Percentiles rank a stretch among this genome's conserved stretches.
Conservation (phyloP, 1,139 yeast genomes). For the Suhomyces kunorum region DNA sequence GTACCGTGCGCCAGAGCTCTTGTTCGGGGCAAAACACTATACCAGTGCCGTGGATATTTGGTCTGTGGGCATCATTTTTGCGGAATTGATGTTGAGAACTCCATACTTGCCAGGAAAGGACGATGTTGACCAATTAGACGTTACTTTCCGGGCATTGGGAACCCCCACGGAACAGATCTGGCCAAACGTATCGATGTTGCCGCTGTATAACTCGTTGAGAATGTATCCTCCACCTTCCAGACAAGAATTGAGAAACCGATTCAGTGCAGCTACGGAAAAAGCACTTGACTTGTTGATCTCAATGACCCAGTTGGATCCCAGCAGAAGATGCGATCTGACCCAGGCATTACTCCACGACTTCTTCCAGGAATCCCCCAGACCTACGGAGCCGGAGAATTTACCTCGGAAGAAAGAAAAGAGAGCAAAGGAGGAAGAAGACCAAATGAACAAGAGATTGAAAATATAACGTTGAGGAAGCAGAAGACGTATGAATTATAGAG, state of each 20-base stretch:
- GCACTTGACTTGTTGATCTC: slow-evolving; percentile 77
- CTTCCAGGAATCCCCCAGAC: slow-evolving; percentile 73
- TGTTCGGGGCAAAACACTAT: slow-evolving; percentile 87
- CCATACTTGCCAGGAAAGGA: slow-evolving; percentile 94
- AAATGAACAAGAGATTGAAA: slow-evolving; percentile 12
- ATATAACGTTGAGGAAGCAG: too few species aligned
- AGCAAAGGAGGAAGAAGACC: slow-evolving; percentile 21
- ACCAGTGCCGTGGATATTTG: slow-evolving; percentile 88
- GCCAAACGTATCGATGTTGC: slow-evolving; percentile 86
- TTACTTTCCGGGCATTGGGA: slow-evolving; percentile 91
- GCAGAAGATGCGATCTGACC: slow-evolving; percentile 65
- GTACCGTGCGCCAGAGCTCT: slow-evolving; percentile 93
- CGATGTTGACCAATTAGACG: slow-evolving; percentile 85
- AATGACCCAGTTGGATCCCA: slow-evolving; percentile 80
- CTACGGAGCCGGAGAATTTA: slow-evolving; percentile 69
- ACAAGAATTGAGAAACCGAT: slow-evolving; percentile 77
- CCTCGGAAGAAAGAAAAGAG: slow-evolving; percentile 51
- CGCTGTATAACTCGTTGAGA: slow-evolving; percentile 68
- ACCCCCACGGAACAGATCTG: slow-evolving; percentile 91
- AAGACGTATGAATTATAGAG: too few species aligned
- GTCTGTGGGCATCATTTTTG: slow-evolving; percentile 96
- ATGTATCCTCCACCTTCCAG: slow-evolving; percentile 84
- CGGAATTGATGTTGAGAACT: slow-evolving; percentile 90
- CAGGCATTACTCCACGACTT: slow-evolving; percentile 67
- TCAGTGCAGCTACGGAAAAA: slow-evolving; percentile 87